phyloP scores from a whole-genome alignment of 768 basidiomycete genomes.

The Boletus subparvulus region DNA sequence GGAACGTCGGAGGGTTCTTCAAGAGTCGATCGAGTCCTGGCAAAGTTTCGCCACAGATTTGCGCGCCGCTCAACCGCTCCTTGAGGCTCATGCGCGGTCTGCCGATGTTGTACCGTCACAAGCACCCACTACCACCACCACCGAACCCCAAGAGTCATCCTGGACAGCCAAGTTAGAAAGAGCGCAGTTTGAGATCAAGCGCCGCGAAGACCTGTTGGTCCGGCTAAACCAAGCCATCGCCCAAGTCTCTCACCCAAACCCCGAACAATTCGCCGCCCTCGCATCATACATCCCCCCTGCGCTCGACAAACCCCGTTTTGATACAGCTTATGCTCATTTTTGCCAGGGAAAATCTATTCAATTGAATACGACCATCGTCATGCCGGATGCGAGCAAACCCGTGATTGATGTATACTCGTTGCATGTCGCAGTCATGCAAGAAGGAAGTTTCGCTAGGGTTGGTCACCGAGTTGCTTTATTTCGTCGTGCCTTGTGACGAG shows the following conservation, averaged over 20 bases:
- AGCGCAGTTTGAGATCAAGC: conserved; percentile 32
- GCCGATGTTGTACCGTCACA: background rate
- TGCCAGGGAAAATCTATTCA: conserved; percentile 28
- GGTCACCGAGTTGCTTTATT: conserved; percentile 8
- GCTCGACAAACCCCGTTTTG: conserved; percentile 30
- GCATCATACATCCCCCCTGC: conserved; percentile 30
- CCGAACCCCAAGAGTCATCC: conserved; percentile 17
- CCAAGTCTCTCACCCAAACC: conserved; percentile 19
- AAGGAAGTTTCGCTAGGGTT: conserved; percentile 31
- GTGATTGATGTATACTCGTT: conserved; percentile 31
- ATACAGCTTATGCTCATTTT: conserved; percentile 28
- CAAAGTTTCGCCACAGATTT: conserved; percentile 19
- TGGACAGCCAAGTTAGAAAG: conserved; percentile 23
- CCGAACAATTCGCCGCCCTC: conserved; percentile 27
- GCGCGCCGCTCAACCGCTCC: conserved; percentile 13
- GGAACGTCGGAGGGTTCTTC: conserved; percentile 23
- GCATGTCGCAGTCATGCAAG: conserved; percentile 34
- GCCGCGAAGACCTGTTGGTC: conserved; percentile 28
- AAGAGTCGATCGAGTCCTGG: conserved; percentile 29
- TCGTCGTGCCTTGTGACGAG: background rate
- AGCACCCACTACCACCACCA: background rate
- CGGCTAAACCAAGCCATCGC: conserved; percentile 29
- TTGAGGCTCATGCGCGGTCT: conserved; percentile 8
- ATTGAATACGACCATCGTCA: conserved; percentile 28
- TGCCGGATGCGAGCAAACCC: conserved; percentile 27